Evolutionary conservation across 345 rosid genomes (phyloP).

Genomic region (Populus alba): DNA sequence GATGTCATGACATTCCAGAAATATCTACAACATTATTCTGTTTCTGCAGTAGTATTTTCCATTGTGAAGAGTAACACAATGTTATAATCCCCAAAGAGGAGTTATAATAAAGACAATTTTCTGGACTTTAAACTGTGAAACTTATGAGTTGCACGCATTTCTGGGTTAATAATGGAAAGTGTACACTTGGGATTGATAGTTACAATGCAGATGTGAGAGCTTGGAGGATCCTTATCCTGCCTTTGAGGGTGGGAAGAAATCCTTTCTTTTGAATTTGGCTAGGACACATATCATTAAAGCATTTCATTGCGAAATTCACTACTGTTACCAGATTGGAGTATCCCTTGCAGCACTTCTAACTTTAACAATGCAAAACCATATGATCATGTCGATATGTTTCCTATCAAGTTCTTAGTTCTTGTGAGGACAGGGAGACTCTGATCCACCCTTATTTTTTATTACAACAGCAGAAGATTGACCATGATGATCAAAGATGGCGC

Average conservation of each 20-base stretch:
- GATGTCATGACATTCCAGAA: background rate
- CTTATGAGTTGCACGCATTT: background rate
- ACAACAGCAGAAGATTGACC: background rate
- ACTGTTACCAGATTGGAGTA: background rate
- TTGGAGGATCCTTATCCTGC: background rate
- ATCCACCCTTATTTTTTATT: background rate
- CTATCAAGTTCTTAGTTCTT: background rate
- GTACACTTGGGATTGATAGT: background rate
- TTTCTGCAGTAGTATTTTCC: background rate
- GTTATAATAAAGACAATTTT: background rate
- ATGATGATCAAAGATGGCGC: background rate
- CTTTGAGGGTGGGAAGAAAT: background rate
- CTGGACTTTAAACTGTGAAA: background rate
- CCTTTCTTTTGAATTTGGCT: background rate
- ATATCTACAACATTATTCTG: background rate
- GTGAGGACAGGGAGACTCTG: background rate
- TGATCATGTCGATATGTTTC: background rate
- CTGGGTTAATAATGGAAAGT: background rate
- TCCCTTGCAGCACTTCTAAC: background rate
- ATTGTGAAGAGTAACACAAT: background rate
- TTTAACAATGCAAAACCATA: background rate
- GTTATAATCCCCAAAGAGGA: background rate
- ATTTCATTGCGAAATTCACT: background rate
- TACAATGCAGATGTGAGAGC: background rate
- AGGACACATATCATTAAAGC: background rate